Conservation (phyloP, 805 yeast genomes). For the Diddensiella transvaalensis region DNA sequence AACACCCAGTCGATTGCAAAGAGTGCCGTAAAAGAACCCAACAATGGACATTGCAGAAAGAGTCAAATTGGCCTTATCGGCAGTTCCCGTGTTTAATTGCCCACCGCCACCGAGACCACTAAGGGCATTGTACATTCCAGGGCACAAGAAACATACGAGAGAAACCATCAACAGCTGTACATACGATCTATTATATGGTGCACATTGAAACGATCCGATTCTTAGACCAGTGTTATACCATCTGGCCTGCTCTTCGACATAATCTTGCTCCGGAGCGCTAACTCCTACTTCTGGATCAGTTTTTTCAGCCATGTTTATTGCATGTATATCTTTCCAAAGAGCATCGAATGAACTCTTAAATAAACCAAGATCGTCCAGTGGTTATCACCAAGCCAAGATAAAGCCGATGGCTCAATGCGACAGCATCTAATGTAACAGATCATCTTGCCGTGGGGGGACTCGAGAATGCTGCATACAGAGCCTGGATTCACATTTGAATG, state of each 20-base stretch:
- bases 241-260: neutral
- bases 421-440: too few relatives aligned
- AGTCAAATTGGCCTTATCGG: conserved; percentile 50
- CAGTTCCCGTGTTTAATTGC: conserved; percentile 28
- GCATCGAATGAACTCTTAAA: too few relatives aligned
- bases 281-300: too few relatives aligned
- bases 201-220: conserved; percentile 29
- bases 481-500: too few relatives aligned
- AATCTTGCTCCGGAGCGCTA: too few relatives aligned
- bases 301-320: too few relatives aligned
- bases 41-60: conserved; percentile 51
- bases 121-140: conserved; percentile 51
- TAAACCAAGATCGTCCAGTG: too few relatives aligned
- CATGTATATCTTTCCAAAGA: too few relatives aligned
- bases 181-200: conserved; percentile 39
- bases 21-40: conserved; percentile 56
- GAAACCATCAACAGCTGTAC: conserved; percentile 46
- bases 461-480: too few relatives aligned
- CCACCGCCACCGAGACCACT: conserved; percentile 51
- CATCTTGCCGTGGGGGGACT: too few relatives aligned
- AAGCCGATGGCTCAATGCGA: too few relatives aligned
- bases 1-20: conserved; percentile 49
- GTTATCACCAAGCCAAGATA: too few relatives aligned
- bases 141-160: conserved; percentile 47
- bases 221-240: conserved; percentile 27